Base-by-base conservation (phyloP, 2,329 filamentous ascomycete species). In the Penicillium sclerotigenum region DNA sequence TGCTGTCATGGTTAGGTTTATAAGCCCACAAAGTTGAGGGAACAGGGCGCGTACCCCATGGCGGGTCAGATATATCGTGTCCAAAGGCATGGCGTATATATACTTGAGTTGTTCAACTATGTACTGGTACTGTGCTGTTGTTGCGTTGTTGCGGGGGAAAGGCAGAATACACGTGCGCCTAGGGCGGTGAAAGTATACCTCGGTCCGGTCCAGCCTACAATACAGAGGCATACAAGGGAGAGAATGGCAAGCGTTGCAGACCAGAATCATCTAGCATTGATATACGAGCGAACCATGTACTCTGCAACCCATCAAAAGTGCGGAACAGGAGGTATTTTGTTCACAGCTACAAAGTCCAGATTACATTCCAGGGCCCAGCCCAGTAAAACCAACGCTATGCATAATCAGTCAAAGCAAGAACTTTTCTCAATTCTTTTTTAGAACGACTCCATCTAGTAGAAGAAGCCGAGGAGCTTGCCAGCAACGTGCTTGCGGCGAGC, bases 391-490 rank as follows among this genome's bases (percentile, higher is more conserved):
- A 59, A 52, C 58, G 54, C 42, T 60, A 65, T 61, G 56, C 59
- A 53, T 61, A 56, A 61, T 57, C 64, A 62, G 59, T 63, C 62
- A 65, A 63, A 60, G 64, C 55, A 64, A 64, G 52, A 65, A 66
- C 62, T 65, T 69, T 69, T 66, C 48, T 66, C 59, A 53, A 60
- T 61, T 57, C 56, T 62, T 64, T 61, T 64, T 59, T 63, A 54
- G 20, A 54, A 50, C 56, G 52, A 63, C 56, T 63, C 56, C 60
- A 51, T 77, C 78, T 94, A 97, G 86, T 97, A 97, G 86, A 97
- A 97, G 88, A 97, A 99, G 73, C 94, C 94, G 72, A 97, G 90
- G 81, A 99, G 90, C 88, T 99, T 99, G 82, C 94, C 94, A 71
- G 93, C 87, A 76, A 97, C 94, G 84, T 99, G 94, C 88, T 97